Evolutionary conservation across 164 flowering plant genomes (phyloP).

Genomic region (Umbellularia californica): DNA sequence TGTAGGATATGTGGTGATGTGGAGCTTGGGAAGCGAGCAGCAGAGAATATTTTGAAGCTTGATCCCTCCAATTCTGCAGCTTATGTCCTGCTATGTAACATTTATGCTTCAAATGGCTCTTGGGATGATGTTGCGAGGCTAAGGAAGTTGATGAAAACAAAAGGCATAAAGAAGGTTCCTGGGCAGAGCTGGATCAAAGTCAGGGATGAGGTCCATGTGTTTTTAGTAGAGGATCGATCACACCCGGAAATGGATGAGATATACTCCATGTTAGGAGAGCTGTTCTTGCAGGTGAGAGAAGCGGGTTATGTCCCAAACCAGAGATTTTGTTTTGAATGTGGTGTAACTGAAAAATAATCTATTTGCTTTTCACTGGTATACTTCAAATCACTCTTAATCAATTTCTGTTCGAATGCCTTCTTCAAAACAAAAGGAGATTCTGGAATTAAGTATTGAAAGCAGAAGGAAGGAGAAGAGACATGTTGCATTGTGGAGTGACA

Average conservation of each 20-base stretch:
- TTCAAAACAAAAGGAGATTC: no score
- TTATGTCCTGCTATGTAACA: constrained; percentile 51
- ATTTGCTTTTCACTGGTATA: background rate
- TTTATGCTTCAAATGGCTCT: constrained; percentile 48
- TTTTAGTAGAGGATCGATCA: constrained; percentile 44
- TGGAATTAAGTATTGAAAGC: no score
- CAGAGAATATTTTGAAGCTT: constrained; percentile 45
- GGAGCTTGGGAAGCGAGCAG: constrained; percentile 53
- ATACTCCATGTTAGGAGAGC: constrained; percentile 33
- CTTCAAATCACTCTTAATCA: background rate
- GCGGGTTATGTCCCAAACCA: constrained; percentile 26
- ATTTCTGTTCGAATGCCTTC: background rate
- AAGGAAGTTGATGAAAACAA: constrained; percentile 50
- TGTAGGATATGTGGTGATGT: constrained; percentile 45
- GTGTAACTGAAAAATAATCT: background rate
- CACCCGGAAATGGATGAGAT: constrained; percentile 46
- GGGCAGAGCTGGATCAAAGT: constrained; percentile 70
- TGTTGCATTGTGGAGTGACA: no score
- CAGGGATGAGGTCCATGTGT: constrained; percentile 38
- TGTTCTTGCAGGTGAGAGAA: constrained; percentile 43
- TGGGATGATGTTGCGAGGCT: constrained; percentile 54
- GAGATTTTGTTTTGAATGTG: constrained; percentile 6
- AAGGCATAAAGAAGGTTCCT: constrained; percentile 48
- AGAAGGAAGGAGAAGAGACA: no score
- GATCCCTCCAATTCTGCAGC: constrained; percentile 68